Evolutionary conservation across 306 rosid genomes (phyloP), one percentile per base, ranked within the genome.

Genomic region (Inga leiocalycina): DNA sequence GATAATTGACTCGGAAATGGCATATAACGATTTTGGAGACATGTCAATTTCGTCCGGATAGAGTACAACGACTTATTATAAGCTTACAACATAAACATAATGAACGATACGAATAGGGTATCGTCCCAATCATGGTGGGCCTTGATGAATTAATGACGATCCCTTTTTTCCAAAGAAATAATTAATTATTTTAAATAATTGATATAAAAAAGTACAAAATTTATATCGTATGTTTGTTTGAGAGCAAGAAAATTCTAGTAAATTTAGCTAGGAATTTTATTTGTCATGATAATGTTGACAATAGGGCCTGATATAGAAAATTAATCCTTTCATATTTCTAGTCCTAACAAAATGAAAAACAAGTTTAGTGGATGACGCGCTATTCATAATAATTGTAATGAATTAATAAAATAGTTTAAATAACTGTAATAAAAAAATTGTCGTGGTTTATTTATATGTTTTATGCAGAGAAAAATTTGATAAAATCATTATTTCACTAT

Each of bases 201-300:
- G 11, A 62, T 81, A 32, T 19, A 71, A 19, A 24, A n/a, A 16
- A n/a, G 37, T 27, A 24, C 11, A 13, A 34, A 67, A 67, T 8
- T 43, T 12, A 15, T 13, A 43, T 74, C 12, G 5, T 37, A 10
- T 46, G 4, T 13, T 9, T 17, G 15, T 75, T 52, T 27, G 61
- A 51, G 54, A 44, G 39, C 27, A 57, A 39, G 77, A 52, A 76
- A 54, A 75, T 82, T 81, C 80, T 49, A 71, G n/a, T 71, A n/a
- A 43, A 44, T 7, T 7, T 34, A 16, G 13, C 67, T 24, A 2
- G 10, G 32, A 20, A 46, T 61, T 81, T 10, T 22, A 22, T 27
- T 30, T 24, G 67, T 10, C 34, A 61, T 10, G 7, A 24, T 61
- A 61, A 61, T 24, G 16, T 12, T 9, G 6, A 4, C 3, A 7